Conservation (phyloP, 495 filamentous ascomycete genomes). For the Tuber melanosporum region DNA sequence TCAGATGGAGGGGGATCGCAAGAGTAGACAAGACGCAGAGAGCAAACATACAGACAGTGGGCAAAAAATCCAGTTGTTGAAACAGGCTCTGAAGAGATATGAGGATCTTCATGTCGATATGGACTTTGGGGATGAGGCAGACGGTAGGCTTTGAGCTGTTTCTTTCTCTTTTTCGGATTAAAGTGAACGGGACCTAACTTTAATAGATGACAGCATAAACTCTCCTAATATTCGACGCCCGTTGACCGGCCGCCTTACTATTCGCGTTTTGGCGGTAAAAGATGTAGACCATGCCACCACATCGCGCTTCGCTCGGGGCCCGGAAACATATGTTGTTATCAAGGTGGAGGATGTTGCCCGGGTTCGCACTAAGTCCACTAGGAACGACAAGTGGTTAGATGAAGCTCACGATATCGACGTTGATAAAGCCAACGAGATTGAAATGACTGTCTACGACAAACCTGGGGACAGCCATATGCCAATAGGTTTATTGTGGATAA, state of each 20-base stretch:
- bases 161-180: neutral
- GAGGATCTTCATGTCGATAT: constrained; percentile 97
- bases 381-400: constrained; percentile 83
- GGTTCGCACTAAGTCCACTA: constrained; percentile 76
- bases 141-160: constrained; percentile 56
- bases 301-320: constrained; percentile 76
- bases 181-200: constrained; percentile 21
- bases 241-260: constrained; percentile 76
- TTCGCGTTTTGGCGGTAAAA: constrained; percentile 78
- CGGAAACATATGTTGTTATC: constrained; percentile 88
- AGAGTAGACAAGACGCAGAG: constrained; percentile 87
- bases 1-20: constrained; percentile 94
- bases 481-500: constrained; percentile 91
- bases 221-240: constrained; percentile 90
- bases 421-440: constrained; percentile 97
- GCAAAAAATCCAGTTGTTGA: constrained; percentile 93
- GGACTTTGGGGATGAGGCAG: constrained; percentile 67
- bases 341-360: constrained; percentile 93
- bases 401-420: constrained; percentile 86
- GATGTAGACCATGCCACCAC: constrained; percentile 93
- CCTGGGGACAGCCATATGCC: constrained; percentile 79
- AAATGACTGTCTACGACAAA: constrained; percentile 96
- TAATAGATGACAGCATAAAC: constrained; percentile 88
- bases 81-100: constrained; percentile 91
- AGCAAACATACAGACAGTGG: constrained; percentile 84